These are phyloP conservation scores for Picea glauca DNA, from an alignment of 75 land plant genomes.

Conservation along the genomic window DNA sequence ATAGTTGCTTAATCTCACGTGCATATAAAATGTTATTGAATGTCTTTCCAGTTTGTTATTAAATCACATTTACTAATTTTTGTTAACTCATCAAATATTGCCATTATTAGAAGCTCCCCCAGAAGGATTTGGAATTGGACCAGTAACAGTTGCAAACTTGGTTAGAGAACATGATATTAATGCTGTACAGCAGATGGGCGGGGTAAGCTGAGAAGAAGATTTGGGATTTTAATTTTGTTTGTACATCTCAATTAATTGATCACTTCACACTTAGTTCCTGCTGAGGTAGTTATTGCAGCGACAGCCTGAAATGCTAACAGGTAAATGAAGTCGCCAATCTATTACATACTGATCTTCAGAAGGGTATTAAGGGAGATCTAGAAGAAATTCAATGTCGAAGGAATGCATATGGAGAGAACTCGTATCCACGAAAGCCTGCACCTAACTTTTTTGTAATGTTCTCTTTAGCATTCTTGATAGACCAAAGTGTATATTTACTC, in stretches of 20 bases:
- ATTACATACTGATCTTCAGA: slow-evolving; percentile 38
- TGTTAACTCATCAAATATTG: too few relatives aligned
- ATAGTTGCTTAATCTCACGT: too few relatives aligned
- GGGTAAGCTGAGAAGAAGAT: slow-evolving; percentile 35
- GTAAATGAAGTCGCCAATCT: slow-evolving; percentile 5
- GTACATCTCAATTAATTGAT: too few relatives aligned
- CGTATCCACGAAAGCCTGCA: slow-evolving; percentile 67
- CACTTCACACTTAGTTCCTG: too few relatives aligned
- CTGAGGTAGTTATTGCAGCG: too few relatives aligned
- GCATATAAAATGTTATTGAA: too few relatives aligned
- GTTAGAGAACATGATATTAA: slow-evolving; percentile 50
- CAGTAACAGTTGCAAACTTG: slow-evolving; percentile 44
- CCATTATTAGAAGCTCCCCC: slow-evolving; percentile 12
- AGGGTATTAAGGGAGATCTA: slow-evolving; percentile 57
- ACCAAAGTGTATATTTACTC: background rate
- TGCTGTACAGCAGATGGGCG: slow-evolving; percentile 50
- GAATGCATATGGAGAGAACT: slow-evolving; percentile 71
- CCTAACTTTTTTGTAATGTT: slow-evolving; percentile 47
- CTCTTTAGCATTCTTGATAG: background rate
- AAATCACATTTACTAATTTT: too few relatives aligned
- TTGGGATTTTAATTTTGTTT: too few relatives aligned
- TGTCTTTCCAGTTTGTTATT: too few relatives aligned
- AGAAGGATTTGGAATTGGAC: slow-evolving; percentile 56
- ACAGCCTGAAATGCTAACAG: slow-evolving; percentile 32
- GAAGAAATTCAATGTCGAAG: slow-evolving; percentile 37